Conservation (phyloP, 2,329 filamentous ascomycete genomes). For the Thielaviopsis populi region DNA sequence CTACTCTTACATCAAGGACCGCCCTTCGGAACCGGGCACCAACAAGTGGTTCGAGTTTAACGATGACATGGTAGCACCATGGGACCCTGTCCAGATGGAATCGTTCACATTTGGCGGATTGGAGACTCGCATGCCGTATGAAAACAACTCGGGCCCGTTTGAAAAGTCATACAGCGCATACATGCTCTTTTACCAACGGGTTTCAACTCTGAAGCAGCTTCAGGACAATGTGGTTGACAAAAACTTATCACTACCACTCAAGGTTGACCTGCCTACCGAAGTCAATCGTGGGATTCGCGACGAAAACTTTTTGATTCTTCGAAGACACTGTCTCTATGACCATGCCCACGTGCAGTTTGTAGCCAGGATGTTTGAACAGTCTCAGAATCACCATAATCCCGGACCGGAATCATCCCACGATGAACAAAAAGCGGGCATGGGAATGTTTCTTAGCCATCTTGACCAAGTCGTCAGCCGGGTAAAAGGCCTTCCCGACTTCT, state of each 20-base stretch:
- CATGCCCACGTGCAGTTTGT: constrained; percentile 54
- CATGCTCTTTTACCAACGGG: constrained; percentile 92
- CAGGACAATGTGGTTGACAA: constrained; percentile 20
- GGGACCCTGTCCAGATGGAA: constrained; percentile 60
- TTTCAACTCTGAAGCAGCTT: constrained; percentile 43
- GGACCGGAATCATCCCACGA: constrained; percentile 25
- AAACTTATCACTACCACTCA: constrained; percentile 24
- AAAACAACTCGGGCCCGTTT: constrained; percentile 32
- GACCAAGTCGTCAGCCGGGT: constrained; percentile 60
- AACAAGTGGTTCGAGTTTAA: constrained; percentile 82
- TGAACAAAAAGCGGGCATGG: constrained; percentile 36
- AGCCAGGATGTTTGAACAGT: constrained; percentile 41
- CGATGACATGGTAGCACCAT: constrained; percentile 64
- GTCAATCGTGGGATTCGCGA: constrained; percentile 46
- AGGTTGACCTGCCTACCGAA: constrained; percentile 30
- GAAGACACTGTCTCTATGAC: constrained; percentile 68
- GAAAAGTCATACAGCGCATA: constrained; percentile 79
- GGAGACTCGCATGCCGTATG: constrained; percentile 37
- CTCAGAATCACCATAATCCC: constrained; percentile 27
- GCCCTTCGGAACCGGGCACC: constrained; percentile 38
- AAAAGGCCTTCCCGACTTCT: constrained; percentile 52
- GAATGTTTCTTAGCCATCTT: constrained; percentile 47
- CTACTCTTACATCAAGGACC: constrained; percentile 84
- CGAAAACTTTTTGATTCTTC: constrained; percentile 60
- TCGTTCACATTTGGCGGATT: constrained; percentile 65